A percentile compares a stretch with the other conserved stretches of the same genome.
phyloP scores from a whole-genome alignment of 768 basidiomycete species.

The Boletellus emodensis region DNA sequence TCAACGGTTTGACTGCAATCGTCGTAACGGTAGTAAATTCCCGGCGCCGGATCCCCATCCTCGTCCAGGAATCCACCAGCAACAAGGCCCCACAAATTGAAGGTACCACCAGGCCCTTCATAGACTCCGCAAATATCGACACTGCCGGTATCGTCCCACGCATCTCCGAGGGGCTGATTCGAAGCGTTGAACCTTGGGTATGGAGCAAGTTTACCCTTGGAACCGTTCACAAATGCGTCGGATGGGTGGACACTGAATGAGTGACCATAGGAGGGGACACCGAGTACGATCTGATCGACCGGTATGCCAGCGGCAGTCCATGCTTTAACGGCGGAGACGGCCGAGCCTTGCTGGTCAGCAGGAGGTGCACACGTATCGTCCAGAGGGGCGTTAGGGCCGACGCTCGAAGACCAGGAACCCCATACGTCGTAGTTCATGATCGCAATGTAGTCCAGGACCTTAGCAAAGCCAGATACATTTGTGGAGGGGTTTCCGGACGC shows the following conservation, averaged over 20 bases:
- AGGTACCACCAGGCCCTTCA: constrained; percentile 48
- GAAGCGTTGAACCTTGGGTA: constrained; percentile 49
- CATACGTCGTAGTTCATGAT: constrained; percentile 68
- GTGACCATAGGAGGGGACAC: constrained; percentile 80
- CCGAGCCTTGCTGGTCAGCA: constrained; percentile 65
- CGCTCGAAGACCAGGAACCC: constrained; percentile 47
- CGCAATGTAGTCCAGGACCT: constrained; percentile 61
- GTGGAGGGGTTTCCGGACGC: constrained; percentile 54
- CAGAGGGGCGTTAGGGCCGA: constrained; percentile 81
- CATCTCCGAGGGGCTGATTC: constrained; percentile 49
- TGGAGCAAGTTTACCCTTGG: constrained; percentile 35
- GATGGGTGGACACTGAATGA: constrained; percentile 47
- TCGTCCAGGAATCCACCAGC: constrained; percentile 49
- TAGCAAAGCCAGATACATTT: constrained; percentile 70
- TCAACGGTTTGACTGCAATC: constrained; percentile 67
- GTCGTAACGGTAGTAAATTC: constrained; percentile 57
- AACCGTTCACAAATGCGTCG: constrained; percentile 35
- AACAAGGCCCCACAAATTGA: constrained; percentile 58
- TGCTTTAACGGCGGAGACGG: constrained; percentile 59
- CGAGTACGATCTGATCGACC: constrained; percentile 63
- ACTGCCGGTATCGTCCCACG: constrained; percentile 47
- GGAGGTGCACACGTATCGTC: constrained; percentile 67
- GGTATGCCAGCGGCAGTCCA: constrained; percentile 83
- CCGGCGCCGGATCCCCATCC: constrained; percentile 30
- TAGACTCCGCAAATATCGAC: constrained; percentile 52